Evolutionary conservation across 139 green algal genomes (phyloP).

Genomic region (Closterium sp.): DNA sequence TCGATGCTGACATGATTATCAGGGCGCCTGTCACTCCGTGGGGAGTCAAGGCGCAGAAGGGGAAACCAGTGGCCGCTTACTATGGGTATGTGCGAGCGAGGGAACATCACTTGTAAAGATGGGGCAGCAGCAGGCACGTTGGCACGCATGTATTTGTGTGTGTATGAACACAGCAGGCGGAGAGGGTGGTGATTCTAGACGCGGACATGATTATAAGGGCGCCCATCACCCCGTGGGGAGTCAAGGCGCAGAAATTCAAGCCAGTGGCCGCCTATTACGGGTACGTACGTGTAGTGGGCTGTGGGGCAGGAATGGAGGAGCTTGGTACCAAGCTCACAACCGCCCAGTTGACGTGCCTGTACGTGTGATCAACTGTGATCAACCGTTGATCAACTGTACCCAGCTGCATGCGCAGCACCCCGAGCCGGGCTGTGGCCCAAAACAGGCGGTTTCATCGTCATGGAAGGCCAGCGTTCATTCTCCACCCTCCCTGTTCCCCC

Average conservation of each 20-base stretch:
- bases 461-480: too few species aligned
- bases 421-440: too few species aligned
- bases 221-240: constrained; percentile 22
- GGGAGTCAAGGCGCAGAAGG: constrained; percentile 25
- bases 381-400: too few species aligned
- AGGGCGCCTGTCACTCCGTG: constrained; percentile 25
- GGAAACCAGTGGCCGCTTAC: constrained; percentile 46
- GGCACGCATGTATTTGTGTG: too few species aligned
- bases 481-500: neutral
- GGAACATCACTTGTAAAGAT: neutral
- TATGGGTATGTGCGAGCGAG: constrained; percentile 42
- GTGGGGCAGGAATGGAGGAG: neutral
- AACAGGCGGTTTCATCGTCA: too few species aligned
- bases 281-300: constrained; percentile 1
- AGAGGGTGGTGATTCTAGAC: constrained; percentile 58
- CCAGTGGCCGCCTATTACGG: constrained; percentile 54
- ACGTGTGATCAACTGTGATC: too few species aligned
- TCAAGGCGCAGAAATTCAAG: constrained; percentile 18
- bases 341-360: too few species aligned
- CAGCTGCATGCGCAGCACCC: neutral
- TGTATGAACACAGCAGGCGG: neutral
- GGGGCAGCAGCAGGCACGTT: neutral
- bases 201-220: constrained; percentile 56
- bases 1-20: constrained; percentile 59
- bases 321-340: too few species aligned